These are phyloP conservation scores for Pythium folliculosum DNA, from an alignment of 352 stramenopile genomes.

Conservation along the genomic window DNA sequence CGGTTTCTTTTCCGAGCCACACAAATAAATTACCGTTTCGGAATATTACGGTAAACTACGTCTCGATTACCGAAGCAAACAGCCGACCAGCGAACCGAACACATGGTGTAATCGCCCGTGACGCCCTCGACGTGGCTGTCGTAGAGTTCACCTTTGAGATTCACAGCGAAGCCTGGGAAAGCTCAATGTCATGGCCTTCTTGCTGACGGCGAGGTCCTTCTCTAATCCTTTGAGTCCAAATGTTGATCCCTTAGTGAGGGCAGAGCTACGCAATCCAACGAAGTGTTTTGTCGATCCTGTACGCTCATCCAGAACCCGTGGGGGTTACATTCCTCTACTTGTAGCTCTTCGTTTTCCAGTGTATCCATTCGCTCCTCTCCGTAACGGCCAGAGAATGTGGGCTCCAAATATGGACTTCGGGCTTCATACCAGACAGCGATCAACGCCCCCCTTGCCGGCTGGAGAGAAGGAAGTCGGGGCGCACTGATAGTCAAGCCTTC, in stretches of 20 bases:
- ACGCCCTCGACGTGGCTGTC: slow-evolving; percentile 19
- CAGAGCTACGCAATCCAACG: too few species aligned
- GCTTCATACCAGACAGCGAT: background rate
- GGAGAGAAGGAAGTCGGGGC: background rate
- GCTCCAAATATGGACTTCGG: slow-evolving; percentile 11
- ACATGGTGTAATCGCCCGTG: background rate
- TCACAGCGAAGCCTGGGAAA: background rate
- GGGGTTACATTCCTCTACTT: slow-evolving; percentile 18
- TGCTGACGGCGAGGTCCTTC: too few species aligned
- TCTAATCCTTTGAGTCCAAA: too few species aligned
- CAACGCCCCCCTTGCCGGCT: background rate
- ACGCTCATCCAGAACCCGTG: slow-evolving; percentile 1
- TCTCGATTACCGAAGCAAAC: slow-evolving; percentile 20
- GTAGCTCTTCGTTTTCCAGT: background rate
- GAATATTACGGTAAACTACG: slow-evolving; percentile 27
- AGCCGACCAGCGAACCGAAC: slow-evolving; percentile 3
- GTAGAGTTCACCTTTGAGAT: background rate
- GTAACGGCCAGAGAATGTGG: background rate
- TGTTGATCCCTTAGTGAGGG: too few species aligned
- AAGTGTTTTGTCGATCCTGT: too few species aligned
- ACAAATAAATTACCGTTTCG: slow-evolving; percentile 15
- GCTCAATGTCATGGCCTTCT: background rate
- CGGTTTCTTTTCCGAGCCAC: slow-evolving; percentile 19
- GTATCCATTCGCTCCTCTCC: background rate
- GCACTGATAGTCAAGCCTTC: background rate